These are phyloP conservation scores for Lichina pygmaea DNA, from an alignment of 495 filamentous ascomycete species.

Conservation along the genomic window DNA sequence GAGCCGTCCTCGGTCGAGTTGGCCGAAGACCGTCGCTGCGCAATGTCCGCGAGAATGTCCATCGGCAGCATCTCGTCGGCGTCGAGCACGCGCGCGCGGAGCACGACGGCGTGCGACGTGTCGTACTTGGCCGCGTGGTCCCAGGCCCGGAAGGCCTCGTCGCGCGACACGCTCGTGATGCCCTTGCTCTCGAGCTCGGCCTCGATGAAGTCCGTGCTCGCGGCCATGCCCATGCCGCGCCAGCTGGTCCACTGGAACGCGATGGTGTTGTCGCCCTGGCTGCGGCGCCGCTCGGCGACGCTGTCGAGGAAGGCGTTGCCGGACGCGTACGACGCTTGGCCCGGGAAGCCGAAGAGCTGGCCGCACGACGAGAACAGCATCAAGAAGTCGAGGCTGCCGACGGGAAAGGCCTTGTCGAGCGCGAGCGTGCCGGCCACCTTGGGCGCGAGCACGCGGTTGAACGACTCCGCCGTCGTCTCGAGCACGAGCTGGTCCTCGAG, in stretches of 20 bases:
- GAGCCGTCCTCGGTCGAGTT: neutral
- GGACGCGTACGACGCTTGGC: constrained; percentile 13
- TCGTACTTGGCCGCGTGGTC: constrained; percentile 11
- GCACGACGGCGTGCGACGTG: constrained; percentile 14
- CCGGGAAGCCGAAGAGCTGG: constrained; percentile 13
- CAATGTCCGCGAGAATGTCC: constrained; percentile 13
- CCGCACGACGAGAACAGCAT: constrained; percentile 15
- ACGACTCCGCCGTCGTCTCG: constrained; percentile 11
- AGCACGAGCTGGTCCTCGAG: constrained; percentile 15
- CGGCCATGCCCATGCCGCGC: constrained; percentile 17
- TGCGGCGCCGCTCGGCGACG: constrained; percentile 11
- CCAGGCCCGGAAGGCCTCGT: constrained; percentile 21
- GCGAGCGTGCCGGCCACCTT: constrained; percentile 17
- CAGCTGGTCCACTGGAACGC: constrained; percentile 19
- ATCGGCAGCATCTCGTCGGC: constrained; percentile 7
- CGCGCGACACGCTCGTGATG: constrained; percentile 15
- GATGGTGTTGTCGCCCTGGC: constrained; percentile 12
- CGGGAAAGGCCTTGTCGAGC: constrained; percentile 14
- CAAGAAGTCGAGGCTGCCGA: constrained; percentile 13
- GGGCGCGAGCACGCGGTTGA: constrained; percentile 13
- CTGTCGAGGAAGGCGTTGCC: constrained; percentile 16
- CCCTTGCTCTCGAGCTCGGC: constrained; percentile 17
- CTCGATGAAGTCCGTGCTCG: constrained; percentile 15
- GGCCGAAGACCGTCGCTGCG: constrained; percentile 3
- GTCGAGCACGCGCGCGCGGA: constrained; percentile 9